Evolutionary conservation across 2,329 filamentous ascomycete genomes (phyloP).

Genomic region (Epichloe amarillans): DNA sequence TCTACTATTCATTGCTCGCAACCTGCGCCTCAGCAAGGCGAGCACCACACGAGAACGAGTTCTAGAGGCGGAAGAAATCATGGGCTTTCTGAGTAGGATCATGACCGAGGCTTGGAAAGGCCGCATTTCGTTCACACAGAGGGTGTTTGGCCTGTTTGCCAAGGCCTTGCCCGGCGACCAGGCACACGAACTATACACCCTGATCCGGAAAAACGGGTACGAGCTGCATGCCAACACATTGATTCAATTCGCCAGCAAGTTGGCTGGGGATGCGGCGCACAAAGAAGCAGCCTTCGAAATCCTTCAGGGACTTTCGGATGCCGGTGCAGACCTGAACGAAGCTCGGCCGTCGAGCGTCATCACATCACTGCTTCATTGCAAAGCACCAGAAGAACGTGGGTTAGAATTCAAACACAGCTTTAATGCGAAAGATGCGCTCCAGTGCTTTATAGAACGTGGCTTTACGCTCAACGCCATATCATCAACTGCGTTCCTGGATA

Average conservation of each 20-base stretch:
- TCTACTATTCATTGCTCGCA: slow-evolving; percentile 18
- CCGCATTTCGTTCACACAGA: slow-evolving; percentile 24
- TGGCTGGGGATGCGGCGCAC: slow-evolving; percentile 26
- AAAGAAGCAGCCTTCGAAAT: slow-evolving; percentile 32
- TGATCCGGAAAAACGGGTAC: slow-evolving; percentile 17
- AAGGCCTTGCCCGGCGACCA: slow-evolving; percentile 18
- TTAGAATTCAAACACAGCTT: slow-evolving; percentile 12
- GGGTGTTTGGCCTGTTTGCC: slow-evolving; percentile 22
- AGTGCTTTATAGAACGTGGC: slow-evolving; percentile 42
- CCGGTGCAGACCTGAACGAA: slow-evolving; percentile 31
- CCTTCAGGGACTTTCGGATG: slow-evolving; percentile 21
- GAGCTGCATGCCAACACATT: slow-evolving; percentile 29
- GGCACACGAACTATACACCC: slow-evolving; percentile 21
- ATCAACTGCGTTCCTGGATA: slow-evolving; percentile 56
- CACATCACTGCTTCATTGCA: slow-evolving; percentile 40
- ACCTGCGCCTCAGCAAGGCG: slow-evolving; percentile 8
- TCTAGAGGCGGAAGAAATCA: slow-evolving; percentile 16
- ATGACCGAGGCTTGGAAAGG: slow-evolving; percentile 16
- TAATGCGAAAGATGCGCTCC: slow-evolving; percentile 18
- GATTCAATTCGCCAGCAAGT: slow-evolving; percentile 31
- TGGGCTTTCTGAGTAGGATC: slow-evolving; percentile 16
- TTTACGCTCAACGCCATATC: slow-evolving; percentile 48
- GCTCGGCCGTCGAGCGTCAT: slow-evolving; percentile 39
- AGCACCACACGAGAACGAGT: slow-evolving; percentile 11
- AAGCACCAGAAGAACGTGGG: slow-evolving; percentile 8